A percentile compares a stretch with the other conserved stretches of the same genome.
Conservation (phyloP, 371 early-diverging fungal genomes). For the Sanchytrium tribonematis region DNA sequence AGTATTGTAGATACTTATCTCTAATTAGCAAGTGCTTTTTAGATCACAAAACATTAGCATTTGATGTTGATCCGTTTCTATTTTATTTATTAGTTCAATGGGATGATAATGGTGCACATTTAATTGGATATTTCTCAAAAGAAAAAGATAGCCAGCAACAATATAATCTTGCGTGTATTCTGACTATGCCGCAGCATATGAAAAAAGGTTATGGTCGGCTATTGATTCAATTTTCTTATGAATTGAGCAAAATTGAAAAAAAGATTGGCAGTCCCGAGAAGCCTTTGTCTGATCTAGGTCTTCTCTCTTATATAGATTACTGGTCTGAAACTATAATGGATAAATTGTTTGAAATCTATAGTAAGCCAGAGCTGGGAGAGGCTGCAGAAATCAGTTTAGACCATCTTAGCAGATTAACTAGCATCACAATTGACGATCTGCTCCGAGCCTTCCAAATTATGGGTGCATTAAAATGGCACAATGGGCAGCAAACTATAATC, state of each 20-base stretch:
- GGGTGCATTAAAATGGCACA: too few species aligned
- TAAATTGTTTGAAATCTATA: constrained; percentile 5
- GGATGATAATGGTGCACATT: constrained; percentile 31
- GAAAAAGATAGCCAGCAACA: constrained; percentile 66
- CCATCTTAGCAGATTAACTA: too few species aligned
- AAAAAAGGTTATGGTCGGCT: constrained; percentile 89
- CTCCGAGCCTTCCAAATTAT: too few species aligned
- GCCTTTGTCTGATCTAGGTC: constrained; percentile 91
- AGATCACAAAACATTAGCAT: constrained; percentile 98
- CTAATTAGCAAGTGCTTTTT: constrained; percentile 91
- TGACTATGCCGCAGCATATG: constrained; percentile 95
- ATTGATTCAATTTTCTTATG: constrained; percentile 90
- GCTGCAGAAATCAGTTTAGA: too few species aligned
- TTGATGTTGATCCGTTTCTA: constrained; percentile 95
- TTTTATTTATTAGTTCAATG: constrained; percentile 74
- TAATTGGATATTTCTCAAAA: constrained; percentile 98
- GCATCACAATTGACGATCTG: too few species aligned
- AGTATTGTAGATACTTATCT: constrained; percentile 92
- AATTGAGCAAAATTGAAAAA: constrained; percentile 80
- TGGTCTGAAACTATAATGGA: constrained; percentile 29
- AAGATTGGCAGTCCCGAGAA: constrained; percentile 91
- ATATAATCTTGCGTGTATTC: constrained; percentile 97
- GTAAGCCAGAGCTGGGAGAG: constrained; percentile 4
- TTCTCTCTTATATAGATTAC: constrained; percentile 75
- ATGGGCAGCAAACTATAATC: too few species aligned